Conservation (phyloP, 1,284 basidiomycete genomes). For the Kalmanozyma brasiliensis region DNA sequence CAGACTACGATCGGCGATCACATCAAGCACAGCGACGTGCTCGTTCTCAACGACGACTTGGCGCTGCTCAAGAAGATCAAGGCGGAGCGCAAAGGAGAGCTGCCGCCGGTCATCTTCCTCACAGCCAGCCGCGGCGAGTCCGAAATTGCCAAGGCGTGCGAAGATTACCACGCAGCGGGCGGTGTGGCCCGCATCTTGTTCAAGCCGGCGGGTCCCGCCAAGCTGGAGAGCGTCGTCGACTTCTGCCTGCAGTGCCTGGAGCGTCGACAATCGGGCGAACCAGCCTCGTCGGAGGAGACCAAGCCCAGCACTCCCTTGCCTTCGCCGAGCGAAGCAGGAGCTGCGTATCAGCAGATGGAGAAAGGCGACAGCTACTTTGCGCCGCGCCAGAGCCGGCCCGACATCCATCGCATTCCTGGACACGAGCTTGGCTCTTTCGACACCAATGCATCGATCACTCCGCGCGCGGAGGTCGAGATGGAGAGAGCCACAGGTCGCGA, state of each 20-base stretch:
- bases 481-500: conserved; percentile 4
- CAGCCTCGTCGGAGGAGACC: conserved; percentile 43
- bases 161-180: conserved; percentile 80
- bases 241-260: conserved; percentile 76
- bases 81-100: conserved; percentile 57
- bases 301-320: conserved; percentile 55
- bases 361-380: conserved; percentile 51
- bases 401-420: conserved; percentile 20
- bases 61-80: conserved; percentile 70
- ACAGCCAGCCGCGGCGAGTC: conserved; percentile 78
- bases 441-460: conserved; percentile 25
- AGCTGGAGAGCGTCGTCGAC: conserved; percentile 77
- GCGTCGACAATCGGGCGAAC: conserved; percentile 45
- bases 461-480: conserved; percentile 19
- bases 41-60: conserved; percentile 84
- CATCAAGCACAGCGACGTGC: conserved; percentile 74
- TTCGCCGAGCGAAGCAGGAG: conserved; percentile 32
- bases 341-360: conserved; percentile 26
- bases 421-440: conserved; percentile 48
- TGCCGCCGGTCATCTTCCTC: conserved; percentile 78
- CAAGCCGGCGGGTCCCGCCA: conserved; percentile 87
- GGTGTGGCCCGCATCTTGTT: conserved; percentile 86
- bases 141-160: conserved; percentile 73
- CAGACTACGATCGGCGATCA: conserved; percentile 10
- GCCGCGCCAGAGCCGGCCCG: conserved; percentile 34